Evolutionary conservation across 2,329 filamentous ascomycete species (phyloP).

Genomic region (Claviceps pazoutovae): DNA sequence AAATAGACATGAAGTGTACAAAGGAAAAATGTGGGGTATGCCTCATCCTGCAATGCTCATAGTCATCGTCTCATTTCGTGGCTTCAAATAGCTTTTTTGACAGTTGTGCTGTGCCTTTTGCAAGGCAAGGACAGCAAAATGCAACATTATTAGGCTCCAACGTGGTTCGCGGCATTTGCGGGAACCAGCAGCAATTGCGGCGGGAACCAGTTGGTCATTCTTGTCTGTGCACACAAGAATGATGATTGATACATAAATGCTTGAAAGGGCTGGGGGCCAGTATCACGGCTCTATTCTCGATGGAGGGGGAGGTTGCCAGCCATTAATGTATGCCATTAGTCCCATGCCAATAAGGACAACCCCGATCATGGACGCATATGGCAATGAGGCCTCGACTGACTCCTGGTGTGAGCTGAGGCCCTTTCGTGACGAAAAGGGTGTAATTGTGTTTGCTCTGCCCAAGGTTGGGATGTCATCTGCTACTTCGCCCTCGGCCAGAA

Average conservation of each 20-base stretch:
- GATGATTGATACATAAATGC: too few relatives aligned
- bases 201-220: neutral
- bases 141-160: neutral
- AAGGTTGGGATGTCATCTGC: slow-evolving; percentile 26
- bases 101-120: neutral
- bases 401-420: slow-evolving; percentile 28
- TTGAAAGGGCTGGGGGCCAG: neutral
- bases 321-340: slow-evolving; percentile 76
- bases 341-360: slow-evolving; percentile 72
- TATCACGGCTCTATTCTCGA: slow-evolving; percentile 18
- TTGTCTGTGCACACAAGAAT: neutral
- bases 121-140: neutral
- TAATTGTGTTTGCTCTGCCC: slow-evolving; percentile 37
- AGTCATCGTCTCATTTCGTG: slow-evolving; percentile 9
- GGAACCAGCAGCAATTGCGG: neutral
- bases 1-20: slow-evolving; percentile 3
- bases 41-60: slow-evolving; percentile 6
- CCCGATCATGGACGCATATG: slow-evolving; percentile 70
- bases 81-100: slow-evolving; percentile 7
- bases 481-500: slow-evolving; percentile 17
- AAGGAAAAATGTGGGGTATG: slow-evolving; percentile 5
- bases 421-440: slow-evolving; percentile 25
- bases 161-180: neutral
- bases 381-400: slow-evolving; percentile 40
- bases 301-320: slow-evolving; percentile 46